phyloP scores from a whole-genome alignment of 495 filamentous ascomycete genomes.

The Melanomma pulvis-pyrius region DNA sequence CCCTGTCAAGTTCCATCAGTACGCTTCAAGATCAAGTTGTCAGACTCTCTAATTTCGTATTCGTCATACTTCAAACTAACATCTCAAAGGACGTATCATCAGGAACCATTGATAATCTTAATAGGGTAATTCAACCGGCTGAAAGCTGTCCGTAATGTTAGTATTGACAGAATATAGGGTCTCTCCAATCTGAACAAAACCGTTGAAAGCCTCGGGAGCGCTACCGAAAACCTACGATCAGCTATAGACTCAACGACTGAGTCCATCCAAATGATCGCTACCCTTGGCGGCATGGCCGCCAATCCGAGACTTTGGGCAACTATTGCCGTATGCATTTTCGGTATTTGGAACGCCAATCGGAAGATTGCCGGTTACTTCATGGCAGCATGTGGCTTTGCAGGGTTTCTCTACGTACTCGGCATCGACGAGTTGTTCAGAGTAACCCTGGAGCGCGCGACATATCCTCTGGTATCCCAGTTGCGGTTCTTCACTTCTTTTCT shows the following conservation, averaged over 20 bases:
- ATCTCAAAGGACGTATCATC: not conserved
- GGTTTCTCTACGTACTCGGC: not conserved
- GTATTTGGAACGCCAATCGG: not conserved
- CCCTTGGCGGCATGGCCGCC: conserved; percentile 15
- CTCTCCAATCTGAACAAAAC: not conserved
- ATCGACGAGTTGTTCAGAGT: not conserved
- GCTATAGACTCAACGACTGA: conserved; percentile 46
- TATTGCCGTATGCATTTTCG: not conserved
- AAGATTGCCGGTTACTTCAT: not conserved
- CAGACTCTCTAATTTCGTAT: not conserved
- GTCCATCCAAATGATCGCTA: conserved; percentile 44
- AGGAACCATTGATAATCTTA: not conserved
- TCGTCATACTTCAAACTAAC: not conserved
- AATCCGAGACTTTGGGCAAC: not conserved
- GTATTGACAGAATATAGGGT: no score
- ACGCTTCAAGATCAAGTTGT: not conserved
- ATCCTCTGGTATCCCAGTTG: no score
- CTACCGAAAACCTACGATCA: conserved; percentile 45
- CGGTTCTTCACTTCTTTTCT: not conserved
- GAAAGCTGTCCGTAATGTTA: no score
- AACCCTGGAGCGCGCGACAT: no score
- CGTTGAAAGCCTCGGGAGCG: conserved; percentile 46
- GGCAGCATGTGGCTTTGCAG: not conserved
- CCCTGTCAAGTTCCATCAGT: not conserved
- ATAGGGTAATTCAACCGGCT: no score